phyloP scores from a whole-genome alignment of 2,329 filamentous ascomycete species.

The Fusarium liriodendri region DNA sequence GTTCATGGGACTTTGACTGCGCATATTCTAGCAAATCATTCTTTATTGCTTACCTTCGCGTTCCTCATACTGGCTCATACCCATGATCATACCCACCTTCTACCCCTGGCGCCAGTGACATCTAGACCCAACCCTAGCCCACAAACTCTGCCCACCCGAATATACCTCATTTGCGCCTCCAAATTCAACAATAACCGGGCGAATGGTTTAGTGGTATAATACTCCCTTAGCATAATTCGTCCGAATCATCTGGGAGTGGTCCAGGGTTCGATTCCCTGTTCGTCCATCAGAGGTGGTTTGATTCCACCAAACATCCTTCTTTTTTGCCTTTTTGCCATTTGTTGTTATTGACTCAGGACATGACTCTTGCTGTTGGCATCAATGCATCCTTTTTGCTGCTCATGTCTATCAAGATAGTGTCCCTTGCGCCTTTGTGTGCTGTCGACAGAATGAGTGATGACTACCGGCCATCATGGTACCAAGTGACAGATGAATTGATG shows the following conservation, averaged over 20 bases:
- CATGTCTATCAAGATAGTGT: no score
- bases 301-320: background rate
- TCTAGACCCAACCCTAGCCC: background rate
- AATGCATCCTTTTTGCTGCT: background rate
- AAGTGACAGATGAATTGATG: background rate
- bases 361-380: background rate
- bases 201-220: slow-evolving; percentile 7
- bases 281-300: slow-evolving; percentile 24
- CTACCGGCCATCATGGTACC: background rate
- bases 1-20: background rate
- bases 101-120: background rate
- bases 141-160: background rate
- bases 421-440: background rate
- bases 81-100: background rate
- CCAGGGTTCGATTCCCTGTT: slow-evolving; percentile 43
- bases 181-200: background rate
- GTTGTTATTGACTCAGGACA: background rate
- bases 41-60: background rate
- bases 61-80: background rate
- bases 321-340: background rate
- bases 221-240: slow-evolving; percentile 38
- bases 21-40: background rate
- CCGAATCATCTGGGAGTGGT: slow-evolving; percentile 34
- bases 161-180: background rate
- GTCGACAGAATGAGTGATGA: background rate